Evolutionary conservation across 164 flowering plant species (phyloP).

Genomic region (Nymphaea thermarum): DNA sequence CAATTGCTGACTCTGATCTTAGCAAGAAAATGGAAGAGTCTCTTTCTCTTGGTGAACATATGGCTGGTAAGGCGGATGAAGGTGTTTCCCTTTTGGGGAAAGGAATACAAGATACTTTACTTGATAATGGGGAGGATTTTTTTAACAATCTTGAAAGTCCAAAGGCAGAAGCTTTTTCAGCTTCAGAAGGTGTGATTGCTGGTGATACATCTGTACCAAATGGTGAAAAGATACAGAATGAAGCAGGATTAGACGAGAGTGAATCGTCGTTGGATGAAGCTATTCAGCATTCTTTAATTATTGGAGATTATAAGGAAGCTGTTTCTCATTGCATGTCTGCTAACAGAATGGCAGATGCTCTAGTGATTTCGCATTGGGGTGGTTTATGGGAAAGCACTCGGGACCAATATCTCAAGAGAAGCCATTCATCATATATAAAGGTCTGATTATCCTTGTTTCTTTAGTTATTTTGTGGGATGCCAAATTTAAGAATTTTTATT

Average conservation of each 20-base stretch:
- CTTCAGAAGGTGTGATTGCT: constrained; percentile 24
- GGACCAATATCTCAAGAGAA: constrained; percentile 65
- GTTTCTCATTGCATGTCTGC: constrained; percentile 71
- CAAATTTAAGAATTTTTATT: neutral
- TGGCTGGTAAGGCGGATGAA: constrained; percentile 18
- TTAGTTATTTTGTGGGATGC: neutral
- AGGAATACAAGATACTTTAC: constrained; percentile 4
- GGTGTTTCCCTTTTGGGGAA: constrained; percentile 18
- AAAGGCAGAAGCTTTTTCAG: constrained; percentile 50
- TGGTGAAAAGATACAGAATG: constrained; percentile 30
- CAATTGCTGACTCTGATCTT: constrained; percentile 27
- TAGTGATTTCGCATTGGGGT: constrained; percentile 91
- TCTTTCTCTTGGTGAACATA: constrained; percentile 35
- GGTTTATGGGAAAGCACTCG: constrained; percentile 94
- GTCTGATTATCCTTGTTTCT: constrained; percentile 14
- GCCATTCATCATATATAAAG: constrained; percentile 73
- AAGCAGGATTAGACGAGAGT: constrained; percentile 34
- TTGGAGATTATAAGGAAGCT: constrained; percentile 90
- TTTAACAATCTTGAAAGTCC: constrained; percentile 97
- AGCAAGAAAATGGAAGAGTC: constrained; percentile 34
- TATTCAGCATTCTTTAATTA: constrained; percentile 83
- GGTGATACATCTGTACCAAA: constrained; percentile 18
- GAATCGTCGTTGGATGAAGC: constrained; percentile 61
- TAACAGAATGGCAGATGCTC: constrained; percentile 89
- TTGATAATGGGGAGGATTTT: constrained; percentile 92